Evolutionary conservation across 2,329 filamentous ascomycete genomes (phyloP), one percentile per base, ranked within the genome.

Genomic region (Emydomyces testavorans): DNA sequence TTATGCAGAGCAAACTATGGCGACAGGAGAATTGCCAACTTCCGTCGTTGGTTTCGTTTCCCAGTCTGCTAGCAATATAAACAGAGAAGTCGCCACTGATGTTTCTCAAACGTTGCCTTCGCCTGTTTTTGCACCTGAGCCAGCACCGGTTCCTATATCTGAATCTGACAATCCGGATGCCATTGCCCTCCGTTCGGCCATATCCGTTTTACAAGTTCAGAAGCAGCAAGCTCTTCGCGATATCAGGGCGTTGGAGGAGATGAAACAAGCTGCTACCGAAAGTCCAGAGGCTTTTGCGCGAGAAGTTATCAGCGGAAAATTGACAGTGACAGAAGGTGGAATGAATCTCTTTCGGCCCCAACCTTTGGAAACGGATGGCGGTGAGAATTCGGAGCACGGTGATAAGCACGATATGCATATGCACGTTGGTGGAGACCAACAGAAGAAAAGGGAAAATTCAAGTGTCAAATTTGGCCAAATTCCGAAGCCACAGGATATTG

Each of bases 151-250:
- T 2, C 68, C 70, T 7, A 65, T 73, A 46, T 70, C 67, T 24
- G 66, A 71, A 49, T 69, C 67, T 46, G 65, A 70, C 48, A 94
- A 94, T 60, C 81, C 86, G 6, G 90, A 96, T 70, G 87, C 83
- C 20, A 82, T 95, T 51, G 90, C 90, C 4, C 74, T 95, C 51
- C 81, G 83, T 55, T 85, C 84, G 21, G 85, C 89, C 38, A 87
- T 95, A 51, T 83, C 85, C 6, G 80, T 94, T 44, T 72, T 96
- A 39, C 87, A 94, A 67, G 74, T 94, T 54, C 90, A 96, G 69
- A 81, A 81, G 54, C 79, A 82, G 59, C 84, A 83, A 62, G 86
- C 86, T 34, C 71, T 80, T 42, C 76, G 77, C 39, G 89, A 95
- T 66, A 80, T 95, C 44, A 75, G 77, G 56, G 70, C 76, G 0